Conservation (phyloP, 495 filamentous ascomycete species). For the Neurospora tetrasperma region DNA sequence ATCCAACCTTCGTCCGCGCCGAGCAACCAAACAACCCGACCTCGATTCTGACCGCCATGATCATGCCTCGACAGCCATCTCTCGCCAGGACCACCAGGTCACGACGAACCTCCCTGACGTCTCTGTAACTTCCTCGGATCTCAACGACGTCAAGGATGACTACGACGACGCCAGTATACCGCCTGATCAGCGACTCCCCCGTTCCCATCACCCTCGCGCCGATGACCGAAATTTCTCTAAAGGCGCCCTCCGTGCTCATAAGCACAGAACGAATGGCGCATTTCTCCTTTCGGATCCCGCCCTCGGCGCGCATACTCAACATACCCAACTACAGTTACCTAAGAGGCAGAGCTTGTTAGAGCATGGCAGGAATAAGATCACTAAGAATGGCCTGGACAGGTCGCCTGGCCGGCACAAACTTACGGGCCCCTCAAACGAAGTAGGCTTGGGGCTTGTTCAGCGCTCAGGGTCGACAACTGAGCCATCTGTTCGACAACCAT, state of each 20-base stretch:
- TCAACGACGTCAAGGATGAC: not conserved
- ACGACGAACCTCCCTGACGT: slow-evolving; percentile 6
- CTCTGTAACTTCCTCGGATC: not conserved
- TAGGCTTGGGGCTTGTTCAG: not conserved
- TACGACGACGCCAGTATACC: slow-evolving; percentile 10
- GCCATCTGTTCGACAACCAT: not conserved
- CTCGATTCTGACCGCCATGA: slow-evolving; percentile 6
- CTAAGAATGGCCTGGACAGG: slow-evolving; percentile 5
- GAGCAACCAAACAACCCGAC: slow-evolving; percentile 10
- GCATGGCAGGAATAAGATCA: not conserved
- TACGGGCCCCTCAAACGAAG: not conserved
- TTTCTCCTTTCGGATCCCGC: slow-evolving; percentile 36
- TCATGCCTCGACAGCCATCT: slow-evolving; percentile 5
- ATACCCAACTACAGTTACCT: slow-evolving; percentile 1
- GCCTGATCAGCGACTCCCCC: slow-evolving; percentile 11
- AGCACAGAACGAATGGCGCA: slow-evolving; percentile 31
- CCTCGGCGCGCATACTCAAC: slow-evolving; percentile 3
- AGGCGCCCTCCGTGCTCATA: slow-evolving; percentile 24
- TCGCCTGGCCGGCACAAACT: not conserved
- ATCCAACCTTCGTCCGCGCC: slow-evolving; percentile 12
- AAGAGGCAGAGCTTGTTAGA: slow-evolving; percentile 12
- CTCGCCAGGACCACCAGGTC: slow-evolving; percentile 4
- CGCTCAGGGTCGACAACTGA: not conserved
- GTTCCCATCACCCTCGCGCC: slow-evolving; percentile 7
- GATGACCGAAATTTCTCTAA: slow-evolving; percentile 16